A percentile compares a stretch with the other conserved stretches of the same genome.
phyloP scores from a whole-genome alignment of 805 yeast species.

The Osmozyma mogii region DNA sequence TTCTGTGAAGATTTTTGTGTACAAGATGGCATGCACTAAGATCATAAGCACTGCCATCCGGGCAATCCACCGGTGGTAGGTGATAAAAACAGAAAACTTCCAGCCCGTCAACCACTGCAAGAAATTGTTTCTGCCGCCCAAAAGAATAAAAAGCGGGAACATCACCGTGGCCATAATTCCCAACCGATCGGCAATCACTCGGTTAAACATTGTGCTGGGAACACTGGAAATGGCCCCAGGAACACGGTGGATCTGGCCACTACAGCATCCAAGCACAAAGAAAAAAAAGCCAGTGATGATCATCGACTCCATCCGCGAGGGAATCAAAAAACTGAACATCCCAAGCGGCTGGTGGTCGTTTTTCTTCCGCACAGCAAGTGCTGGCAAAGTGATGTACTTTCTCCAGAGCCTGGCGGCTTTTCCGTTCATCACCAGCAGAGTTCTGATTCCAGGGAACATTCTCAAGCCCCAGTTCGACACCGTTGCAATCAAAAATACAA shows the following conservation, averaged over 20 bases:
- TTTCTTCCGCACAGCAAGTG: conserved; percentile 12
- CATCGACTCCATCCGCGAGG: conserved; percentile 21
- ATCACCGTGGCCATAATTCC: conserved; percentile 12
- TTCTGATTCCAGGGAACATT: conserved; percentile 30
- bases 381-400: conserved; percentile 22
- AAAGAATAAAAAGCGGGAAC: conserved; percentile 11
- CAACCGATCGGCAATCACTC: conserved; percentile 10
- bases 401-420: conserved; percentile 17
- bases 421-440: conserved; percentile 23
- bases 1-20: conserved; percentile 4
- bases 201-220: conserved; percentile 1
- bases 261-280: conserved; percentile 9
- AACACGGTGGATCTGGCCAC: too few species aligned
- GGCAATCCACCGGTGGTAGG: conserved; percentile 14
- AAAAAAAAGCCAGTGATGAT: conserved; percentile 14
- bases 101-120: conserved; percentile 14
- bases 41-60: conserved; percentile 10
- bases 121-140: conserved; percentile 14
- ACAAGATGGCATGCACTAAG: conserved; percentile 10
- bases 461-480: conserved; percentile 33
- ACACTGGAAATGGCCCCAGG: too few species aligned
- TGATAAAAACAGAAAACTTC: conserved; percentile 12
- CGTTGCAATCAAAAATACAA: conserved; percentile 34
- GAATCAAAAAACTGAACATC: conserved; percentile 14
- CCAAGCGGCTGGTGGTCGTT: conserved; percentile 1